Conservation (phyloP, 176 grass and related monocot genomes). For the Paspalum notatum region DNA sequence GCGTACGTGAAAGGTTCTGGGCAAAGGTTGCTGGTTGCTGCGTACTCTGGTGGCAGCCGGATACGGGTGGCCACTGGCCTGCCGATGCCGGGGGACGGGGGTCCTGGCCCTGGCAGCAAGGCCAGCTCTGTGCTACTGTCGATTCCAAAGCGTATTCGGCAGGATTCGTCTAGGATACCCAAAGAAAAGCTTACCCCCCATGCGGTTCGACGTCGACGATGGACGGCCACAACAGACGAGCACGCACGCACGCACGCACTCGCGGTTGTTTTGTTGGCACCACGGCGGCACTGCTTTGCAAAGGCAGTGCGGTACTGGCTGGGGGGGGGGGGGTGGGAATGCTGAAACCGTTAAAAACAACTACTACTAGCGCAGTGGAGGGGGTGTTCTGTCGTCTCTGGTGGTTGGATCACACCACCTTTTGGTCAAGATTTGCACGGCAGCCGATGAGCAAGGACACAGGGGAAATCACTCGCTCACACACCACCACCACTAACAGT, state of each 20-base stretch:
- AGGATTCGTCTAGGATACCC: slow-evolving; percentile 25
- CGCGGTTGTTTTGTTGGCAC: not conserved
- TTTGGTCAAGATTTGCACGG: slow-evolving; percentile 50
- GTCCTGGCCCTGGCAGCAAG: not conserved
- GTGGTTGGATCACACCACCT: slow-evolving; percentile 39
- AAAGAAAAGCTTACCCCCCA: slow-evolving; percentile 30
- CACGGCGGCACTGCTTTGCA: not conserved
- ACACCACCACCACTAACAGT: not conserved
- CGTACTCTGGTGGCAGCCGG: too few species aligned
- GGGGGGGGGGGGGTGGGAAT: not conserved
- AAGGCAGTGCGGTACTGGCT: not conserved
- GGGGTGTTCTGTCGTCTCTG: too few species aligned
- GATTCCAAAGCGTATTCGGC: not conserved
- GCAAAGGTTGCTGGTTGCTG: slow-evolving; percentile 20
- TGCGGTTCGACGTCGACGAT: slow-evolving; percentile 23
- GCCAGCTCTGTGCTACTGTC: not conserved
- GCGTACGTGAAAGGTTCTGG: slow-evolving; percentile 17
- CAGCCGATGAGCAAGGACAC: slow-evolving; percentile 38
- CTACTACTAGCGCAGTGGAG: not conserved
- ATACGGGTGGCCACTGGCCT: not conserved
- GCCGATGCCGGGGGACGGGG: too few species aligned
- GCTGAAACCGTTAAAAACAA: slow-evolving; percentile 49
- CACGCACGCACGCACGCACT: not conserved
- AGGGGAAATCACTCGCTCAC: slow-evolving; percentile 15
- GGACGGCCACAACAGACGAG: slow-evolving; percentile 26